phyloP scores from a whole-genome alignment of 352 stramenopile genomes.

The Poterioochromonas sp. region DNA sequence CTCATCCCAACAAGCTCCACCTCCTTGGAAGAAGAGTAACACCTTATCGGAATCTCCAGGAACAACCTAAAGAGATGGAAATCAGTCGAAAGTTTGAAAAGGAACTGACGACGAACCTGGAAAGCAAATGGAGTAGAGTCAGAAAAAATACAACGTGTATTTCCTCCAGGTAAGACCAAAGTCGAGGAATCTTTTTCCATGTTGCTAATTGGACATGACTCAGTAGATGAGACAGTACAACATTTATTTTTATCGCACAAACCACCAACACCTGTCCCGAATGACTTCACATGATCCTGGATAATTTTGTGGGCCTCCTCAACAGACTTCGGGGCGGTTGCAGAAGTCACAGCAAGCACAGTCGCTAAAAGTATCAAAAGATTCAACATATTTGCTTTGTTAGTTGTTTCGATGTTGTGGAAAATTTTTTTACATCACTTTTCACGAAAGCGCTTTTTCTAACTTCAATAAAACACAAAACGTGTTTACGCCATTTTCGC shows the following conservation, averaged over 20 bases:
- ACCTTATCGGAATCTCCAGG: conserved; percentile 39
- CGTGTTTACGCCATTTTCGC: too few species aligned
- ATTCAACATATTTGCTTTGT: too few species aligned
- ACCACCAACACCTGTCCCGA: too few species aligned
- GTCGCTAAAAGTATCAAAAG: too few species aligned
- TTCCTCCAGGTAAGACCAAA: conserved; percentile 34
- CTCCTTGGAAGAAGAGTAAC: conserved; percentile 42
- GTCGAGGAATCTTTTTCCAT: conserved; percentile 22
- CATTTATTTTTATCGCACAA: conserved; percentile 7
- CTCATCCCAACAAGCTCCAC: conserved; percentile 41
- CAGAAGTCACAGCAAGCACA: too few species aligned
- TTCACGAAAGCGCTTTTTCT: too few species aligned
- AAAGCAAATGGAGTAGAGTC: conserved; percentile 31
- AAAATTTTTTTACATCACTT: too few species aligned
- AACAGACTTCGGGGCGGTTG: too few species aligned
- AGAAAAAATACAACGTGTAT: conserved; percentile 36
- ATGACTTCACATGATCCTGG: too few species aligned
- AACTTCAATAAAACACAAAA: too few species aligned
- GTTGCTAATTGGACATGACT: conserved; percentile 5
- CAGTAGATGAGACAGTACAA: conserved; percentile 9
- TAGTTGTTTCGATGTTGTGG: too few species aligned
- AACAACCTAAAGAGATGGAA: conserved; percentile 31
- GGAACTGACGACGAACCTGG: conserved; percentile 14
- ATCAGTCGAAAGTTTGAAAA: neutral
- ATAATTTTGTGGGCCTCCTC: too few species aligned